A percentile compares a stretch with the other conserved stretches of the same genome.
These are phyloP conservation scores for Fusarium nisikadoi DNA, from an alignment of 2,329 filamentous ascomycete species.

Conservation along the genomic window DNA sequence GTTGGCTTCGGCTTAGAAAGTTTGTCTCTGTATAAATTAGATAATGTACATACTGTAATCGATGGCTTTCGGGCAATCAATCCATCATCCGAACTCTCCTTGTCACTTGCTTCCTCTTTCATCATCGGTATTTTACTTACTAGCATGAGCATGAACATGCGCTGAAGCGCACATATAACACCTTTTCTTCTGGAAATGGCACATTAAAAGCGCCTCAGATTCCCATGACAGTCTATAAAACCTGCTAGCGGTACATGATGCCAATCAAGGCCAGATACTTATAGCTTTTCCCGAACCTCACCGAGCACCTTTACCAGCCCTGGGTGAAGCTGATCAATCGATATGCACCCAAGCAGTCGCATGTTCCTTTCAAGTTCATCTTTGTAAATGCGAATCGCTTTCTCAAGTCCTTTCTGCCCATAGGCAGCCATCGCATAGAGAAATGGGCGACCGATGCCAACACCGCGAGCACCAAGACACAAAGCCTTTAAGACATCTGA, in stretches of 20 bases:
- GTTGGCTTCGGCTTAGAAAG: background rate
- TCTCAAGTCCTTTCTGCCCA: constrained; percentile 85
- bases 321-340: constrained; percentile 71
- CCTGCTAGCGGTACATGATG: background rate
- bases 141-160: background rate
- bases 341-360: constrained; percentile 84
- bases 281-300: background rate
- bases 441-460: constrained; percentile 94
- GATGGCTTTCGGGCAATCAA: background rate
- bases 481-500: constrained; percentile 95
- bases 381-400: constrained; percentile 88
- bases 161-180: background rate
- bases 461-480: constrained; percentile 88
- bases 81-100: too few species aligned
- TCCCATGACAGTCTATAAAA: too few species aligned
- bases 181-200: too few species aligned
- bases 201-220: too few species aligned
- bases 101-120: too few species aligned
- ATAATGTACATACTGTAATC: background rate
- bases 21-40: constrained; percentile 1
- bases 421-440: constrained; percentile 95
- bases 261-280: fast-evolving
- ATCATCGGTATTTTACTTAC: background rate
- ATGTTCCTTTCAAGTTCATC: constrained; percentile 99
- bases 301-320: background rate